A percentile compares a stretch with the other conserved stretches of the same genome.
Evolutionary conservation across 1,139 yeast species (phyloP).

Genomic region (Suhomyces guaymorum): DNA sequence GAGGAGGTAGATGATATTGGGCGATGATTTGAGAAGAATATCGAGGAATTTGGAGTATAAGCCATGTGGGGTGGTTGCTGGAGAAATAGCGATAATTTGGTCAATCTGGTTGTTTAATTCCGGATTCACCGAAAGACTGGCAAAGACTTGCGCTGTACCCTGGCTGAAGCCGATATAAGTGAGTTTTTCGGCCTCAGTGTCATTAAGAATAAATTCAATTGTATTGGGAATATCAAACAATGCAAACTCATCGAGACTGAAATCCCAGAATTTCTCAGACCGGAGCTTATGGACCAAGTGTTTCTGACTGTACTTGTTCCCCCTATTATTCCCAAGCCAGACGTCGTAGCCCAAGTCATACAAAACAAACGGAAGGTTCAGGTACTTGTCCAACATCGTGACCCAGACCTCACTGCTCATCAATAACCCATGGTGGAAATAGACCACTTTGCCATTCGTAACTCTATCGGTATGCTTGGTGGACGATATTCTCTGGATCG

Average conservation of each 20-base stretch:
- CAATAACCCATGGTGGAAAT: slow-evolving; percentile 86
- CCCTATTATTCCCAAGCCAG: slow-evolving; percentile 91
- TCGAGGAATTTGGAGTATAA: slow-evolving; percentile 75
- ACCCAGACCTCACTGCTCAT: slow-evolving; percentile 94
- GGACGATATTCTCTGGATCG: slow-evolving; percentile 30
- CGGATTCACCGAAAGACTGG: slow-evolving; percentile 71
- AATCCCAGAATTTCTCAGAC: slow-evolving; percentile 44
- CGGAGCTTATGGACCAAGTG: slow-evolving; percentile 42
- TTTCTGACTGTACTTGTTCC: slow-evolving; percentile 76
- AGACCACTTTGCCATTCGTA: slow-evolving; percentile 53
- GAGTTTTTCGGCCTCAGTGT: slow-evolving; percentile 36
- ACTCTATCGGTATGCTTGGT: slow-evolving; percentile 8
- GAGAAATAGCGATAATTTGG: slow-evolving; percentile 78
- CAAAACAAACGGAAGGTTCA: slow-evolving; percentile 72
- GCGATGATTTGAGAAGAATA: slow-evolving; percentile 75
- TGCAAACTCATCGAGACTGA: slow-evolving; percentile 50
- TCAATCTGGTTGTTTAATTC: slow-evolving; percentile 68
- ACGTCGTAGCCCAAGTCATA: slow-evolving; percentile 85
- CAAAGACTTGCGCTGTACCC: slow-evolving; percentile 91
- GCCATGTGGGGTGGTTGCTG: slow-evolving; percentile 93
- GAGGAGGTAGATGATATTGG: slow-evolving; percentile 67
- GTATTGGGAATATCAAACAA: slow-evolving; percentile 48
- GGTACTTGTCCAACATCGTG: slow-evolving; percentile 60
- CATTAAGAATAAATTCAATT: slow-evolving; percentile 37
- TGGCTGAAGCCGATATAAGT: slow-evolving; percentile 86